These are phyloP conservation scores for Dendrobium huoshanense DNA, from an alignment of 106 monocot genomes.

Conservation along the genomic window DNA sequence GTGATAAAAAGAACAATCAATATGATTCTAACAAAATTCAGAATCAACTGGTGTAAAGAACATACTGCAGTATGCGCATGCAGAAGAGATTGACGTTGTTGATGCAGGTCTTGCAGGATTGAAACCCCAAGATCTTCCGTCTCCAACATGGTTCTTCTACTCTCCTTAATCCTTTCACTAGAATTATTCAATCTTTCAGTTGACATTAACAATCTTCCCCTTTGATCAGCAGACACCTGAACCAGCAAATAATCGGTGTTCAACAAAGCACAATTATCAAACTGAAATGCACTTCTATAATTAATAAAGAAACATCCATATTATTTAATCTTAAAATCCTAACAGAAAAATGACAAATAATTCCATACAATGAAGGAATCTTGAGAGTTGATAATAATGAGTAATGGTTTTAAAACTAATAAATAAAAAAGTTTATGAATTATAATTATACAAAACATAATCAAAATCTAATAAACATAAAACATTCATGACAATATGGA, in stretches of 20 bases:
- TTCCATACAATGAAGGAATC: not conserved
- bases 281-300: not conserved
- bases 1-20: not conserved
- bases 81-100: constrained; percentile 74
- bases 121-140: constrained; percentile 87
- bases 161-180: constrained; percentile 62
- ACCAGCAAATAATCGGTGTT: not conserved
- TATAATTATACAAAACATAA: not conserved
- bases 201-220: constrained; percentile 50
- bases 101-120: constrained; percentile 74
- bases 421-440: not conserved
- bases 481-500: not conserved
- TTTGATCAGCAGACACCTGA: constrained; percentile 79
- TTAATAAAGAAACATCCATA: not conserved
- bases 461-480: not conserved
- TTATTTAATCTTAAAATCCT: not conserved
- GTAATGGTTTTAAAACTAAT: not conserved
- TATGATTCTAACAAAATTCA: not conserved
- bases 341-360: not conserved
- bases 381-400: not conserved
- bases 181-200: constrained; percentile 66
- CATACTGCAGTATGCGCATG: constrained; percentile 64
- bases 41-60: not conserved
- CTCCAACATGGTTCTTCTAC: constrained; percentile 73
- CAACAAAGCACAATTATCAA: not conserved